These are phyloP conservation scores for Nelumbo lutea DNA, from an alignment of 164 flowering plant species.

Conservation along the genomic window DNA sequence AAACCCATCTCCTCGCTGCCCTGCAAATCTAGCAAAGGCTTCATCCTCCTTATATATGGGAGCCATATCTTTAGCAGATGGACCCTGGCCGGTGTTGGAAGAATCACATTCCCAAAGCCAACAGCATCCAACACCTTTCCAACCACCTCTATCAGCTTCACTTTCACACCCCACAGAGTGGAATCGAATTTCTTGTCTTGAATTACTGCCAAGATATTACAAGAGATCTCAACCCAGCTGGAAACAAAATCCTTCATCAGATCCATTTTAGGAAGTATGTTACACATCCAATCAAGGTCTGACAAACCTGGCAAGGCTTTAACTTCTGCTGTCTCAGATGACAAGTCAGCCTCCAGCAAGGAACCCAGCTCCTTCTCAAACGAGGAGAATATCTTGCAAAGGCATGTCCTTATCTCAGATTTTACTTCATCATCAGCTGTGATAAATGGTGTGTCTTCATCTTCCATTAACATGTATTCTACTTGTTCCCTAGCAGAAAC, in stretches of 20 bases:
- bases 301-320: slow-evolving; percentile 35
- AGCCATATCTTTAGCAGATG: slow-evolving; percentile 73
- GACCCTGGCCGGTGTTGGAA: slow-evolving; percentile 49
- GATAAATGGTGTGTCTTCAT: slow-evolving; percentile 53
- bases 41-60: slow-evolving; percentile 66
- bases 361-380: slow-evolving; percentile 41
- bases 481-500: slow-evolving; percentile 87
- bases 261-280: slow-evolving; percentile 63
- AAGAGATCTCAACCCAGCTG: slow-evolving; percentile 58
- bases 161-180: slow-evolving; percentile 56
- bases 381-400: slow-evolving; percentile 34
- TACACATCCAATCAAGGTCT: slow-evolving; percentile 78
- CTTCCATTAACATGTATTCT: slow-evolving; percentile 86
- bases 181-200: slow-evolving; percentile 48
- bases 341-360: slow-evolving; percentile 30
- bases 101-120: slow-evolving; percentile 77
- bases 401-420: slow-evolving; percentile 48
- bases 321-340: slow-evolving; percentile 26
- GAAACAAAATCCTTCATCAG: slow-evolving; percentile 73
- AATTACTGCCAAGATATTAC: slow-evolving; percentile 31
- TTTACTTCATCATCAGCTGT: slow-evolving; percentile 62
- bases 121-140: slow-evolving; percentile 81
- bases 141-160: slow-evolving; percentile 56
- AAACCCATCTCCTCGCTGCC: slow-evolving; percentile 29
- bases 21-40: slow-evolving; percentile 57